A percentile compares a stretch with the other conserved stretches of the same genome.
These are phyloP conservation scores for Cyberlindnera galapagoensis DNA, from an alignment of 805 yeast species.

Conservation along the genomic window DNA sequence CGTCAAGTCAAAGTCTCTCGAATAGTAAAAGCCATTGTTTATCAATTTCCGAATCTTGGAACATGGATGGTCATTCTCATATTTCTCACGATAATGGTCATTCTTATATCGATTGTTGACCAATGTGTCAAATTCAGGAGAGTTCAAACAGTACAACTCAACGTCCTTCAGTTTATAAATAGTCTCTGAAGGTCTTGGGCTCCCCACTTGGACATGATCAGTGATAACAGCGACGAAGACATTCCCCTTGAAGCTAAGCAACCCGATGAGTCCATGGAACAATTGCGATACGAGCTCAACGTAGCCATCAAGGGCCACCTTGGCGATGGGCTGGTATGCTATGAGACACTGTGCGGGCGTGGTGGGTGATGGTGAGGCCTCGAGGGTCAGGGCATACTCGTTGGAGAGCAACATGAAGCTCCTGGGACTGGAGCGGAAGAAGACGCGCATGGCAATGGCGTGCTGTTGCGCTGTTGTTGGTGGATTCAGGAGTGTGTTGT, in stretches of 20 bases:
- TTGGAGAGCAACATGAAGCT: constrained; percentile 60
- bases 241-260: constrained; percentile 46
- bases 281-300: constrained; percentile 30
- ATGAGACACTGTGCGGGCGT: constrained; percentile 32
- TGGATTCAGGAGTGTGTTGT: no score
- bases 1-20: constrained; percentile 86
- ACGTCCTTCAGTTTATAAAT: constrained; percentile 52
- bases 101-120: constrained; percentile 18
- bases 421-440: constrained; percentile 57
- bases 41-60: constrained; percentile 65
- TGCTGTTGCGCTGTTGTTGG: neutral
- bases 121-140: constrained; percentile 43
- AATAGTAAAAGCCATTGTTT: constrained; percentile 81
- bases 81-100: constrained; percentile 24
- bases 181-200: constrained; percentile 48
- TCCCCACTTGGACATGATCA: constrained; percentile 47
- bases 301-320: constrained; percentile 34
- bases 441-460: constrained; percentile 14
- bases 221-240: constrained; percentile 56
- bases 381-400: constrained; percentile 52
- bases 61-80: constrained; percentile 67
- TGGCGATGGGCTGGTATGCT: constrained; percentile 42
- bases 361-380: constrained; percentile 28
- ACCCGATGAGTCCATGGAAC: constrained; percentile 56
- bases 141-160: constrained; percentile 58